These are phyloP conservation scores for Hysterangium stoloniferum DNA, from an alignment of 768 basidiomycete species.

Conservation along the genomic window DNA sequence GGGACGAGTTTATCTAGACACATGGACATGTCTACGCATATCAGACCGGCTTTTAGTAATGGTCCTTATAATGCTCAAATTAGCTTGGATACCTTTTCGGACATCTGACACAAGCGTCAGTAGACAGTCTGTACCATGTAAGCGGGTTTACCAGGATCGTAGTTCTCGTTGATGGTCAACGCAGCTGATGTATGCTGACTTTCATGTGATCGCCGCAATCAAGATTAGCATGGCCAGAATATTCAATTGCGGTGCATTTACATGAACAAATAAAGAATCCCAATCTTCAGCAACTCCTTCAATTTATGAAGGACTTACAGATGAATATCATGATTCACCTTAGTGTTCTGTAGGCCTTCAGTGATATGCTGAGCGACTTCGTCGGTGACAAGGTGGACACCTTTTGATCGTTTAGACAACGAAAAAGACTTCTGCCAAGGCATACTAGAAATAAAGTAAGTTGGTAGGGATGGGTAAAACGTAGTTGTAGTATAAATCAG, in stretches of 20 bases:
- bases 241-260: constrained; percentile 27
- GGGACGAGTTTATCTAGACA: constrained; percentile 85
- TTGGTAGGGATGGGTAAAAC: no score
- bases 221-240: not conserved
- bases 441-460: no score
- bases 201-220: constrained; percentile 20
- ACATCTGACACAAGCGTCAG: constrained; percentile 30
- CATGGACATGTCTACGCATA: constrained; percentile 84
- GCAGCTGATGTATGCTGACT: constrained; percentile 75
- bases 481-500: no score
- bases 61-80: not conserved
- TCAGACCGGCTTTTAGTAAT: not conserved
- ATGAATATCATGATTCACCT: constrained; percentile 33
- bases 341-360: constrained; percentile 57
- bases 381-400: constrained; percentile 80
- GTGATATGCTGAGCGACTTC: constrained; percentile 61
- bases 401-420: constrained; percentile 44
- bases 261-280: constrained; percentile 89
- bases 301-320: not conserved
- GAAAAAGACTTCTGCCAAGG: constrained; percentile 87
- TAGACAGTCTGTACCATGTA: not conserved
- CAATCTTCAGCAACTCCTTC: constrained; percentile 40
- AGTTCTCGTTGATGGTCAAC: constrained; percentile 86
- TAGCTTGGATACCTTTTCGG: constrained; percentile 16
- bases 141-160: constrained; percentile 58